Evolutionary conservation across 805 yeast genomes (phyloP).

Genomic region (Sungouiozyma ichnusensis): DNA sequence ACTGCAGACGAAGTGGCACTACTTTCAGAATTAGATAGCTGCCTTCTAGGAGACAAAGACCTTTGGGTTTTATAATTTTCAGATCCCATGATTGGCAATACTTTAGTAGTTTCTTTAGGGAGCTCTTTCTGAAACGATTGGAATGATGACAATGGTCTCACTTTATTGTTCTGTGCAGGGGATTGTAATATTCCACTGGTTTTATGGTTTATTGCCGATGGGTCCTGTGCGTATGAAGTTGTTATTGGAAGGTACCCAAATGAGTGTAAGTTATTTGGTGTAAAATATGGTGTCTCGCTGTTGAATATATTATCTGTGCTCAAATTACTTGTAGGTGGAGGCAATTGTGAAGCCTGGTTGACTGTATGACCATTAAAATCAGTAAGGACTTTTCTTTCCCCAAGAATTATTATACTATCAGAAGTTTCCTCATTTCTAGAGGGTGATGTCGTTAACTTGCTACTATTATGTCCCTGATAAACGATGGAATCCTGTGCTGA

Average conservation of each 20-base stretch:
- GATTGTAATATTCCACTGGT: too few species aligned
- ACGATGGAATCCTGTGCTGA: not conserved
- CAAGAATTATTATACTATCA: conserved; percentile 10
- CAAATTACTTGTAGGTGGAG: not conserved
- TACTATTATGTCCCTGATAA: not conserved
- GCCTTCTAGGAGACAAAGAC: conserved; percentile 17
- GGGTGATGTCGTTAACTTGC: not conserved
- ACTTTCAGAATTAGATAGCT: conserved; percentile 20
- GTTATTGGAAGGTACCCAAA: not conserved
- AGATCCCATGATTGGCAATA: conserved; percentile 11
- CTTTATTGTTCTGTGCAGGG: not conserved
- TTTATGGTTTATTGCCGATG: not conserved
- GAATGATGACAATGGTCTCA: conserved; percentile 17
- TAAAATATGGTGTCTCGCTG: too few species aligned
- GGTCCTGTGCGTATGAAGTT: not conserved
- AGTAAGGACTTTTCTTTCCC: conserved; percentile 9
- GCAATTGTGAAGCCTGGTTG: too few species aligned
- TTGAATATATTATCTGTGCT: not conserved
- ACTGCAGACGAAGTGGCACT: conserved; percentile 9
- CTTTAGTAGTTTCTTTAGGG: conserved; percentile 6
- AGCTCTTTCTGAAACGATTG: conserved; percentile 11
- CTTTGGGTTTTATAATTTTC: conserved; percentile 6
- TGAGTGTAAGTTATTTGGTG: not conserved
- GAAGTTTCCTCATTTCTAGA: conserved; percentile 6
- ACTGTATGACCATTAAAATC: not conserved